Conservation (phyloP, 2,329 filamentous ascomycete genomes). For the Aspergillus melleus region DNA sequence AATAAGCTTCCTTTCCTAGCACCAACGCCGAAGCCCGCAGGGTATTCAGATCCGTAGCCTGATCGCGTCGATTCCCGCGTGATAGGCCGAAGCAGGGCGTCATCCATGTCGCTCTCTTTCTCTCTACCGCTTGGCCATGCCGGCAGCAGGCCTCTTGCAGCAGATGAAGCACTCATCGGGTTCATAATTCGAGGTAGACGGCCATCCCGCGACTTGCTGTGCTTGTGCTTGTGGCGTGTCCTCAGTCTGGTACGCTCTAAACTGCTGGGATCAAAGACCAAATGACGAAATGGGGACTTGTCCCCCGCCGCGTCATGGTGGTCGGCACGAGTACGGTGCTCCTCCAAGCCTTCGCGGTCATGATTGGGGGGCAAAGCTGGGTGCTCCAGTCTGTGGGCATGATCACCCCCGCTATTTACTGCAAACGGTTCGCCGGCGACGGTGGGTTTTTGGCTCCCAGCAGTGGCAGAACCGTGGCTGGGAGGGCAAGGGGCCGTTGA, state of each 20-base stretch:
- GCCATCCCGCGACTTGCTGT: constrained; percentile 33
- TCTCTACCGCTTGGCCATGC: constrained; percentile 30
- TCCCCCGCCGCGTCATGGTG: constrained; percentile 2
- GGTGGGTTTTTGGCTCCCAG: constrained; percentile 17
- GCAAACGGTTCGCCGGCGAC: constrained; percentile 18
- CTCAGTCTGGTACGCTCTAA: constrained; percentile 10
- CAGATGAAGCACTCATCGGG: constrained; percentile 31
- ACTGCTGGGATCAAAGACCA: constrained; percentile 21
- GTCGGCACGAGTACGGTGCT: not conserved
- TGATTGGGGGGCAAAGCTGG: not conserved
- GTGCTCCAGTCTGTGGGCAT: constrained; percentile 11
- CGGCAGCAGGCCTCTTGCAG: constrained; percentile 32
- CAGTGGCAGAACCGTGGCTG: constrained; percentile 25
- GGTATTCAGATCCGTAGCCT: constrained; percentile 36
- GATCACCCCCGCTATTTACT: constrained; percentile 13
- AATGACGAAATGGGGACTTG: constrained; percentile 20
- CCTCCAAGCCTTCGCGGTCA: constrained; percentile 5
- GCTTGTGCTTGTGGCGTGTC: constrained; percentile 26
- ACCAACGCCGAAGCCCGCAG: constrained; percentile 21
- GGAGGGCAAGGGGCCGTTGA: constrained; percentile 22
- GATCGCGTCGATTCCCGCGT: constrained; percentile 34
- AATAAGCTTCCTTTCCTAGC: constrained; percentile 32
- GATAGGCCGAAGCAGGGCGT: constrained; percentile 30
- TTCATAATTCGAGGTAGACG: constrained; percentile 36
- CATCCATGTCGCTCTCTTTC: constrained; percentile 32